Base-by-base conservation (phyloP, 805 yeast species). In the Schizosaccharomyces japonicus region DNA sequence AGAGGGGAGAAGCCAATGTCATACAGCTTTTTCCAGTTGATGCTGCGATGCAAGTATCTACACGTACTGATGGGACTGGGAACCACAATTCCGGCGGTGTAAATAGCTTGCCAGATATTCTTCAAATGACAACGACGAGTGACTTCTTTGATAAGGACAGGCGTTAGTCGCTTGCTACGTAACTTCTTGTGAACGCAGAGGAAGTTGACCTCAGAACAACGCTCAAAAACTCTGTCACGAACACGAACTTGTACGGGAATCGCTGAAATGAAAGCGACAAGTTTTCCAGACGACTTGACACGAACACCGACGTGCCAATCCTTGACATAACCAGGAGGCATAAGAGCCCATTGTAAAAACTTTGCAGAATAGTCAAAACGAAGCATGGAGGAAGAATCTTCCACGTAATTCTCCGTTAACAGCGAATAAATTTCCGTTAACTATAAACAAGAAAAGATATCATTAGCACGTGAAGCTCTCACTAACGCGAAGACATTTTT, bases 261-360 rank as follows among this genome's bases (percentile, higher is more conserved):
- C 6, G 92, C 98, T 32, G 87, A 74, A 55, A 90, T 90, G 57
- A 87, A 90, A 0, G 92, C 95, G 47, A 90, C 85, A 52, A 90
- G 68, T 60, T 80, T 79, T 1, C 76, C 75, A 28, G 80, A 73
- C 1, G 68, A 69, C 52, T 73, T 75, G 27, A 83, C 96, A 34
- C 96, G 70, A 13, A 90, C 95, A 53, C 96, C 96, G 31, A 83
- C 79, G 55, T 80, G 79, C 94, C 95, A 87, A 11, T 85, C 87
- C 49, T 69, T 66, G 45, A 68, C 68, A 80, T 87, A 87, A 15
- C 95, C 96, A 0, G 98, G 98, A 2, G 94, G 81, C 52, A 79
- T 78, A 55, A 90, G 67, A 1, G 95, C 94, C 96, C 96, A 90
- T 55, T 76, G 71, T 59, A 90, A 72, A 57, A 90, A 87, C 28